Percentiles rank a stretch among this genome's conserved stretches.
phyloP scores from a whole-genome alignment of 805 yeast genomes.

The Candida krabiensis region DNA sequence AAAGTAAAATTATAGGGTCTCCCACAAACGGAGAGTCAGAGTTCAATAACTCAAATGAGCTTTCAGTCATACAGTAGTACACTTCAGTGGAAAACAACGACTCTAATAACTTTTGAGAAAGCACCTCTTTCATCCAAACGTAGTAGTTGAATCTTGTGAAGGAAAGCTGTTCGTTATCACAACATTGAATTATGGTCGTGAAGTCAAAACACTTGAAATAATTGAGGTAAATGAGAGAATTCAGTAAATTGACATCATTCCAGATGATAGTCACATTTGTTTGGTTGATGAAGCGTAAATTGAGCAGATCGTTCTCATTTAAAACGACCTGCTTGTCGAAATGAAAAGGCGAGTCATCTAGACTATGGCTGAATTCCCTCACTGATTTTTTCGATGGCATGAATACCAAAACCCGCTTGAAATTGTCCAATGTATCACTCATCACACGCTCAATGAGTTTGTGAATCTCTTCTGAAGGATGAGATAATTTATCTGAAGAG shows the following conservation, averaged over 20 bases:
- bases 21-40: not conserved
- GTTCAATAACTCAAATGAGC: not conserved
- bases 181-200: constrained; percentile 12
- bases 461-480: constrained; percentile 3
- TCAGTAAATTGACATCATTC: constrained; percentile 10
- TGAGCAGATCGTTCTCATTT: constrained; percentile 8
- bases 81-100: constrained; percentile 4
- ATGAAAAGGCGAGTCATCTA: constrained; percentile 4
- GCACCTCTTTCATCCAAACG: not conserved
- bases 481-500: constrained; percentile 3
- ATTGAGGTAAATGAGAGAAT: constrained; percentile 8
- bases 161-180: not conserved
- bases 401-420: constrained; percentile 8
- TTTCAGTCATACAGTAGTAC: constrained; percentile 8
- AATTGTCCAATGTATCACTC: not conserved
- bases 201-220: constrained; percentile 8
- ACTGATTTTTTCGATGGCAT: constrained; percentile 12
- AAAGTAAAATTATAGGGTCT: constrained; percentile 8
- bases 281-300: constrained; percentile 13
- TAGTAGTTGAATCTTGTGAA: constrained; percentile 7
- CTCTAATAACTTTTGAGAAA: constrained; percentile 1
- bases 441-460: constrained; percentile 1
- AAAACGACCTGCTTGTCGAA: constrained; percentile 5
- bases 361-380: constrained; percentile 5
- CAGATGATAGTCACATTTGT: constrained; percentile 8